Evolutionary conservation across 805 yeast genomes (phyloP).

Genomic region (Cyberlindnera maclurae): DNA sequence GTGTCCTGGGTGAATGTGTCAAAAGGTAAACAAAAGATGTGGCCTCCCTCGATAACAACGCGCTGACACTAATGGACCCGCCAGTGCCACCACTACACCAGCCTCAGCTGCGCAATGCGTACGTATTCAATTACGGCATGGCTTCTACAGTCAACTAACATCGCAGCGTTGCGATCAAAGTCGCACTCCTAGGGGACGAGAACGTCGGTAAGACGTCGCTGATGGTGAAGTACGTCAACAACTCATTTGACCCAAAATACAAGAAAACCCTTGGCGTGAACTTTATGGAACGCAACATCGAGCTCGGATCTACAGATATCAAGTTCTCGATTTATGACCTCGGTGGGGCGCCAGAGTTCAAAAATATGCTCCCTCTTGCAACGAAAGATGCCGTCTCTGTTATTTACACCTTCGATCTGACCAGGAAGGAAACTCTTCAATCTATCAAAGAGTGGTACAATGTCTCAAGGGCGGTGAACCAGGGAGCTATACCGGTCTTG

Average conservation of each 20-base stretch:
- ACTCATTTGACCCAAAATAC: constrained; percentile 83
- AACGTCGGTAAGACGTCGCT: constrained; percentile 93
- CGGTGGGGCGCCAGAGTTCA: constrained; percentile 93
- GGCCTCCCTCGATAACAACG: too few relatives aligned
- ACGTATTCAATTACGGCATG: constrained; percentile 5
- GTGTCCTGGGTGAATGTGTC: too few relatives aligned
- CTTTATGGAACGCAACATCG: constrained; percentile 85
- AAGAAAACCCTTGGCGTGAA: constrained; percentile 94
- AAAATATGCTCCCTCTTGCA: constrained; percentile 91
- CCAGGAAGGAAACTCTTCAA: constrained; percentile 77
- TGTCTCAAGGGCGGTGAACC: constrained; percentile 83
- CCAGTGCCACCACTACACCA: constrained; percentile 19
- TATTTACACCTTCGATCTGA: constrained; percentile 82
- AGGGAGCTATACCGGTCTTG: constrained; percentile 82
- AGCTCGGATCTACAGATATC: constrained; percentile 77
- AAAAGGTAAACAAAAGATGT: too few relatives aligned
- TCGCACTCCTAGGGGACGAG: constrained; percentile 92
- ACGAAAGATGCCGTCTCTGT: constrained; percentile 90
- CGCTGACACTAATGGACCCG: constrained; percentile 4
- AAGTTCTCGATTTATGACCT: constrained; percentile 92
- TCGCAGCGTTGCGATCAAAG: constrained; percentile 57
- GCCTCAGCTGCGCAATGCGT: constrained; percentile 17
- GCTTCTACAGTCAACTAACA: neutral
- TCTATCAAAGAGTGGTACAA: constrained; percentile 94
- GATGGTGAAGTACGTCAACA: constrained; percentile 97